Evolutionary conservation across 2,329 filamentous ascomycete genomes (phyloP).

Genomic region (Colletotrichum sp.): DNA sequence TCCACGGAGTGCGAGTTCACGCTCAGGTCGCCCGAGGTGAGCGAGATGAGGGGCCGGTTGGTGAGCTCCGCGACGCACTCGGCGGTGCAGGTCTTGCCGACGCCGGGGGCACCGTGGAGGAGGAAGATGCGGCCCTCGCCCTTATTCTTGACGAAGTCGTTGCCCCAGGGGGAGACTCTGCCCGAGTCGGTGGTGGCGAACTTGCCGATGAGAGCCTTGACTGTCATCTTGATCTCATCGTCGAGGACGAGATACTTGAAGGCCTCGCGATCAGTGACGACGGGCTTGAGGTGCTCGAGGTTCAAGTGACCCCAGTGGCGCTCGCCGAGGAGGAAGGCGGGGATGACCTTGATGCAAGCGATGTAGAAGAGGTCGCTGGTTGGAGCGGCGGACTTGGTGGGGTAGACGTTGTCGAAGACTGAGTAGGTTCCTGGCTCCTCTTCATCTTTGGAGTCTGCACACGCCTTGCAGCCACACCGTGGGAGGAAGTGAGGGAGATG

Average conservation of each 20-base stretch:
- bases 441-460: slow-evolving; percentile 27
- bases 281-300: slow-evolving; percentile 41
- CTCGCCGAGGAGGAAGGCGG: slow-evolving; percentile 50
- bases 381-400: slow-evolving; percentile 39
- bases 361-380: slow-evolving; percentile 48
- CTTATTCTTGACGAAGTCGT: slow-evolving; percentile 38
- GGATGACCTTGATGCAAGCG: slow-evolving; percentile 47
- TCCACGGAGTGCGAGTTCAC: slow-evolving; percentile 43
- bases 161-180: slow-evolving; percentile 48
- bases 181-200: slow-evolving; percentile 44
- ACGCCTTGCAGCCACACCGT: slow-evolving; percentile 46
- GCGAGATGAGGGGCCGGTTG: slow-evolving; percentile 53
- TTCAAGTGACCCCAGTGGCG: slow-evolving; percentile 50
- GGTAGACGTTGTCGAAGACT: slow-evolving; percentile 46
- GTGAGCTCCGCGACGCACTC: slow-evolving; percentile 59
- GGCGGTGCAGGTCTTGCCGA: slow-evolving; percentile 63
- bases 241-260: slow-evolving; percentile 57
- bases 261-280: slow-evolving; percentile 50
- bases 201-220: slow-evolving; percentile 52
- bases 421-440: slow-evolving; percentile 36
- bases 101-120: slow-evolving; percentile 58
- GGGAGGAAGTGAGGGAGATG: slow-evolving; percentile 45
- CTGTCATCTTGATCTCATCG: slow-evolving; percentile 51
- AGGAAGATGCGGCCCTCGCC: slow-evolving; percentile 56
- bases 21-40: slow-evolving; percentile 55